These are phyloP conservation scores for Pleomassaria siparia DNA, from an alignment of 2,329 filamentous ascomycete species.

Conservation along the genomic window DNA sequence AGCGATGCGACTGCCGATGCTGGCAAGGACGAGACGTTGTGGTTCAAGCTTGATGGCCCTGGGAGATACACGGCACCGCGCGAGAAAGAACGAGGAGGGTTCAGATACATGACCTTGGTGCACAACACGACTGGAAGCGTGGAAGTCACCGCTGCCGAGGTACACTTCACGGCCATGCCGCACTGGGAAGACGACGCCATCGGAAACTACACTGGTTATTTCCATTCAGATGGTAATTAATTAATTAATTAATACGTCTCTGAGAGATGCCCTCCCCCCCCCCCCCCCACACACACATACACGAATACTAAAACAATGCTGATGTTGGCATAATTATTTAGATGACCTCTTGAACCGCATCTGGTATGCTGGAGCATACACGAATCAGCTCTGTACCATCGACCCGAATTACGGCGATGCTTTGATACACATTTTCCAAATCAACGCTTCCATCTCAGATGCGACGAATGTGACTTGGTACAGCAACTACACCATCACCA, in stretches of 20 bases:
- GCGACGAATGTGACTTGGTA: conserved; percentile 43
- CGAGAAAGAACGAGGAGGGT: conserved; percentile 48
- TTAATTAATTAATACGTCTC: background rate
- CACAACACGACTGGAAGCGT: conserved; percentile 48
- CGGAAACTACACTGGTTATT: conserved; percentile 45
- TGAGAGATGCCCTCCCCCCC: no score
- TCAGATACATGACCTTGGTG: conserved; percentile 50
- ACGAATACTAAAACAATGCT: background rate
- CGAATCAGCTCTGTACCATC: conserved; percentile 44
- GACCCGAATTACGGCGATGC: conserved; percentile 40
- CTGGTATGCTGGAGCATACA: conserved; percentile 48
- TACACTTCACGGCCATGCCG: conserved; percentile 51
- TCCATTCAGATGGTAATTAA: conserved; percentile 42
- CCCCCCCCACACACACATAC: background rate
- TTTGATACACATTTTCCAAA: conserved; percentile 34
- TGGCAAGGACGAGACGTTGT: conserved; percentile 52
- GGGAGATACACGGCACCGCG: conserved; percentile 47
- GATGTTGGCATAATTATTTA: conserved; percentile 14
- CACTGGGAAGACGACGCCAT: conserved; percentile 43
- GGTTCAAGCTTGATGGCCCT: conserved; percentile 46
- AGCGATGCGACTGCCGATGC: conserved; percentile 52
- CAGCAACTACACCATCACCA: conserved; percentile 45
- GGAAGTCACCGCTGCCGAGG: conserved; percentile 37
- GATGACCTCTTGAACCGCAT: conserved; percentile 48
- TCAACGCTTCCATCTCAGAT: conserved; percentile 32